These are phyloP conservation scores for Mallotus repandus DNA, from an alignment of 441 rosid genomes.

Conservation along the genomic window DNA sequence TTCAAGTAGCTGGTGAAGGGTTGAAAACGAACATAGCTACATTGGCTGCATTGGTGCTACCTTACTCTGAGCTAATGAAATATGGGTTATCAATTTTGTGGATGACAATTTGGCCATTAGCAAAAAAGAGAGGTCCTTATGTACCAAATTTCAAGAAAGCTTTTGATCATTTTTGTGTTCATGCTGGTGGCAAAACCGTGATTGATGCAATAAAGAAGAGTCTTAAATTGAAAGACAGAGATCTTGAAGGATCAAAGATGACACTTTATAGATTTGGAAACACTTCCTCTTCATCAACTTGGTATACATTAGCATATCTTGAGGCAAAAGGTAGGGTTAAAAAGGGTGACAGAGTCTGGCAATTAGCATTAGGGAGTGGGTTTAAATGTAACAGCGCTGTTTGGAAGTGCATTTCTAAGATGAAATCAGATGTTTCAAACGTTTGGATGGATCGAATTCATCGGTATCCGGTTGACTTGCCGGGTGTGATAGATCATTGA, in stretches of 20 bases:
- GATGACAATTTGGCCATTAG: conserved; percentile 15
- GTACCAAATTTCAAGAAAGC: conserved; percentile 37
- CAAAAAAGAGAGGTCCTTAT: conserved; percentile 27
- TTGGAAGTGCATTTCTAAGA: conserved; percentile 54
- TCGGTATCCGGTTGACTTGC: conserved; percentile 38
- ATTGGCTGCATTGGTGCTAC: conserved; percentile 48
- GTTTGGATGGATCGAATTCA: conserved; percentile 59
- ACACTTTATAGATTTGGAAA: conserved; percentile 69
- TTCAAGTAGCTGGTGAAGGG: conserved; percentile 54
- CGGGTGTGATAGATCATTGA: conserved; percentile 25
- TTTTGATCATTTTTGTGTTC: conserved; percentile 63
- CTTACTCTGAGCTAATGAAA: conserved; percentile 43
- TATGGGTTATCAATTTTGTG: conserved; percentile 27
- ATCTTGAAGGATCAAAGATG: conserved; percentile 67
- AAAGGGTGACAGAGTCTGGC: conserved; percentile 54
- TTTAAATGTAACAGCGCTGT: conserved; percentile 71
- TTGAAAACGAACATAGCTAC: conserved; percentile 43
- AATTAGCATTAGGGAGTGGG: conserved; percentile 73
- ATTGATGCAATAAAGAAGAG: conserved; percentile 52
- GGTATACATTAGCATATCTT: conserved; percentile 67
- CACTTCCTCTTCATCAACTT: conserved; percentile 67
- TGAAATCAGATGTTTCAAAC: conserved; percentile 39
- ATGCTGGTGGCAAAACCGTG: conserved; percentile 71
- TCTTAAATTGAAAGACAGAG: conserved; percentile 44
- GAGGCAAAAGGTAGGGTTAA: conserved; percentile 64